A percentile compares a stretch with the other conserved stretches of the same genome.
Evolutionary conservation across 306 rosid genomes (phyloP).

Genomic region (Canavalia ensiformis): DNA sequence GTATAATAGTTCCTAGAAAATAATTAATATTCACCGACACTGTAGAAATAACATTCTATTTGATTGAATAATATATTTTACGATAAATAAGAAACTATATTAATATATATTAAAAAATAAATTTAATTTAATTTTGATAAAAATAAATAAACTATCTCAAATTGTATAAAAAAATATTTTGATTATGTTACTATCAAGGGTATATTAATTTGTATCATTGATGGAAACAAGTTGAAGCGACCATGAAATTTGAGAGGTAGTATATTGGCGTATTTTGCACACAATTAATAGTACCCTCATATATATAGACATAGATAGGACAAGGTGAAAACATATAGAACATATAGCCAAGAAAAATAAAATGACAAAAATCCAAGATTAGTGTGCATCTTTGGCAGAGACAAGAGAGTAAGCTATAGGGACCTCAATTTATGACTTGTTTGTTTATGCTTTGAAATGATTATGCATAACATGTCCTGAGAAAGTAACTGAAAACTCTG

Average conservation of each 20-base stretch:
- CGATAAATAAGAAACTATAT: too few species aligned
- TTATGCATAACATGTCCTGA: background rate
- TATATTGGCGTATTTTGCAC: background rate
- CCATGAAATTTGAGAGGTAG: too few species aligned
- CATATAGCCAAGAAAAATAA: background rate
- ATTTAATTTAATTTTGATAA: too few species aligned
- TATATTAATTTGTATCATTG: too few species aligned
- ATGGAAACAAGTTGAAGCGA: too few species aligned
- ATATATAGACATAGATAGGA: background rate
- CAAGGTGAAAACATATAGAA: background rate
- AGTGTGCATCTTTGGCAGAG: slow-evolving; percentile 15
- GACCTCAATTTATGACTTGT: slow-evolving; percentile 8
- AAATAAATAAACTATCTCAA: too few species aligned
- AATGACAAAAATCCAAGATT: background rate
- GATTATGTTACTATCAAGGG: too few species aligned
- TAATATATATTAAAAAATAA: too few species aligned
- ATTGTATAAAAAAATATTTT: too few species aligned
- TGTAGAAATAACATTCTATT: too few species aligned
- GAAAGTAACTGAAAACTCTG: slow-evolving; percentile 33
- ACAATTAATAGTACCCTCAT: background rate
- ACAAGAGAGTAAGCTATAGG: background rate
- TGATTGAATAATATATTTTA: too few species aligned
- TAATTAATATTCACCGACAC: too few species aligned
- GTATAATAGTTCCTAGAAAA: background rate
- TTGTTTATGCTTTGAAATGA: background rate